A percentile compares a stretch with the other conserved stretches of the same genome.
Conservation (phyloP, 495 filamentous ascomycete species). For the Xylaria castorea region DNA sequence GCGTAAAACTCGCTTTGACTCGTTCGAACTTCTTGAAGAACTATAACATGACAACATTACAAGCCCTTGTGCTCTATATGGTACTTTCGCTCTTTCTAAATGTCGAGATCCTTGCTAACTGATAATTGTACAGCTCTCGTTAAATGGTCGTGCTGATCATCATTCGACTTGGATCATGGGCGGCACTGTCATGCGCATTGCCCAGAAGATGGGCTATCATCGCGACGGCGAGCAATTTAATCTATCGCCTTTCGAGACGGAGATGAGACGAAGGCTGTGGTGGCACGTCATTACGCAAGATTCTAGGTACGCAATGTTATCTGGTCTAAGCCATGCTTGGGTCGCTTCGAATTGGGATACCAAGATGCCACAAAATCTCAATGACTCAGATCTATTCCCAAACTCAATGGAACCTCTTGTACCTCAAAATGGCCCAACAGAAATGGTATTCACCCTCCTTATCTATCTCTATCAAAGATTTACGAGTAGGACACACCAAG, state of each 20-base stretch:
- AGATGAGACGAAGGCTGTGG: conserved; percentile 67
- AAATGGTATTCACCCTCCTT: conserved; percentile 68
- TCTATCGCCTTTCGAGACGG: conserved; percentile 64
- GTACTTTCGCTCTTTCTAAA: conserved; percentile 35
- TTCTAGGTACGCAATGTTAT: conserved; percentile 57
- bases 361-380: conserved; percentile 58
- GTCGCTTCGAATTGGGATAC: conserved; percentile 52
- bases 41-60: conserved; percentile 61
- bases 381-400: conserved; percentile 62
- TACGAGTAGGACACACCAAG: conserved; percentile 40
- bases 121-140: conserved; percentile 39
- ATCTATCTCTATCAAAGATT: conserved; percentile 55
- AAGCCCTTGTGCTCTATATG: conserved; percentile 65
- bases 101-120: neutral
- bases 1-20: conserved; percentile 44
- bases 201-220: conserved; percentile 50
- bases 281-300: conserved; percentile 66
- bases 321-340: conserved; percentile 63
- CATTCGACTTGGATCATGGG: conserved; percentile 47
- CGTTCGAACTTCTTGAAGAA: conserved; percentile 52
- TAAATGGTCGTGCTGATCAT: conserved; percentile 50
- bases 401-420: conserved; percentile 53
- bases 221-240: conserved; percentile 60
- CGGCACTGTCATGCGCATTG: conserved; percentile 50
- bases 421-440: conserved; percentile 61